These are phyloP conservation scores for Phytopythium mirpurense DNA, from an alignment of 352 stramenopile genomes.

Conservation along the genomic window DNA sequence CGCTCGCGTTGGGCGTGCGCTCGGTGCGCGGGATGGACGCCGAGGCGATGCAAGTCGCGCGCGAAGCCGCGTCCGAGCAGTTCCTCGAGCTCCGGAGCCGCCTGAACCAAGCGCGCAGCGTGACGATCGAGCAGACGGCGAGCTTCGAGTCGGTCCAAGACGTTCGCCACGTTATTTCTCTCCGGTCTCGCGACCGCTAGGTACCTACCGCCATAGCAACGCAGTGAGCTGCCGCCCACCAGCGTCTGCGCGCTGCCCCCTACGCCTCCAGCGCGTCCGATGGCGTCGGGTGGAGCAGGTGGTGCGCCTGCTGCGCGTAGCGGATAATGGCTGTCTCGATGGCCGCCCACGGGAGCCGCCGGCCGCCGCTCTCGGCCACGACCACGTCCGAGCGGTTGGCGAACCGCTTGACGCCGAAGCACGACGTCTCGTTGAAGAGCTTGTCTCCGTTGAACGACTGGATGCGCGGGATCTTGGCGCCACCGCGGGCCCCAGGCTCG, in stretches of 20 bases:
- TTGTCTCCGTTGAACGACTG: slow-evolving; percentile 51
- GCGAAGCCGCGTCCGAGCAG: slow-evolving; percentile 18
- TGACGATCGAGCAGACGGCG: slow-evolving; percentile 26
- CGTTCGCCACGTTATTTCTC: slow-evolving; percentile 18
- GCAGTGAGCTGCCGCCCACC: no score
- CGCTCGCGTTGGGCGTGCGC: not conserved
- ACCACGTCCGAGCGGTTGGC: slow-evolving; percentile 9
- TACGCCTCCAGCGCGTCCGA: not conserved
- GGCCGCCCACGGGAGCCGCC: slow-evolving; percentile 12
- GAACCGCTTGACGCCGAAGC: slow-evolving; percentile 59
- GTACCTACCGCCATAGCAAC: no score
- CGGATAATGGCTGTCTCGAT: slow-evolving; percentile 22
- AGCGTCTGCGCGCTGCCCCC: no score
- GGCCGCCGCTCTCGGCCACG: slow-evolving; percentile 13
- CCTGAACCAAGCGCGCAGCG: slow-evolving; percentile 21
- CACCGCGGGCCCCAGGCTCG: slow-evolving; percentile 1
- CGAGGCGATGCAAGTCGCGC: not conserved
- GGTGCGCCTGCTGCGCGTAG: slow-evolving; percentile 31
- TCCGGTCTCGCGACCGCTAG: not conserved
- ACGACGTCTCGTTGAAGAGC: slow-evolving; percentile 64
- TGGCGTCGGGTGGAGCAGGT: slow-evolving; percentile 16
- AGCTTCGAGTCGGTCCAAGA: slow-evolving; percentile 22
- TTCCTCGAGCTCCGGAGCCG: slow-evolving; percentile 26
- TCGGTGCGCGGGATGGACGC: not conserved
- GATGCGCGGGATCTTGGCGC: slow-evolving; percentile 25